phyloP scores from a whole-genome alignment of 1,284 basidiomycete species.

The Schizophyllum commune region DNA sequence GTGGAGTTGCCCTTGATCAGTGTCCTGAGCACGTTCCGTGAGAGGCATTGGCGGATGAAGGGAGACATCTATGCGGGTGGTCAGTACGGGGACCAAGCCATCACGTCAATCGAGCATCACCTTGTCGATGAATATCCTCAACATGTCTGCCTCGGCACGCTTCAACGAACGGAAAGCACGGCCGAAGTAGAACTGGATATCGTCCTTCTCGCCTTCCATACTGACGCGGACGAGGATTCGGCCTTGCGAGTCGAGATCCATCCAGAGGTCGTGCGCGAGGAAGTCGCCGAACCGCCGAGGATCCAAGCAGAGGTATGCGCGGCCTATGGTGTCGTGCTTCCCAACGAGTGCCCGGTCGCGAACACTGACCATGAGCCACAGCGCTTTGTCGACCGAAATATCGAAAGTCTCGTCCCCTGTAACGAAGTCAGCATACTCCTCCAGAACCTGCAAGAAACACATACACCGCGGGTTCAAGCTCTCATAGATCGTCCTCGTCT shows the following conservation, averaged over 20 bases:
- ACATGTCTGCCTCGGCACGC: conserved; percentile 93
- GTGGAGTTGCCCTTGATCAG: conserved; percentile 61
- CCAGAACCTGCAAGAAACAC: conserved; percentile 16
- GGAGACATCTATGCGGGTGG: conserved; percentile 75
- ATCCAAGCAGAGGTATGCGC: conserved; percentile 90
- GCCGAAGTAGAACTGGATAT: conserved; percentile 97
- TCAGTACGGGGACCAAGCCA: neutral
- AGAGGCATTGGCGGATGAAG: conserved; percentile 87
- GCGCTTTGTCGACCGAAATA: conserved; percentile 78
- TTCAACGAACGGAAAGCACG: conserved; percentile 93
- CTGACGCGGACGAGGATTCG: conserved; percentile 84
- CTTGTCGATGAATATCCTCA: conserved; percentile 95
- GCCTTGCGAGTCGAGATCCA: conserved; percentile 86
- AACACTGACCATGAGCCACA: conserved; percentile 96
- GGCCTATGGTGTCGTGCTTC: conserved; percentile 87
- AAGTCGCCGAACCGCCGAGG: conserved; percentile 86
- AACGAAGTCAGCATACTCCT: conserved; percentile 6
- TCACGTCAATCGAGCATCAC: conserved; percentile 1
- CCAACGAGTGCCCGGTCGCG: conserved; percentile 85
- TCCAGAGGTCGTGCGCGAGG: conserved; percentile 86
- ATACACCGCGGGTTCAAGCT: conserved; percentile 81
- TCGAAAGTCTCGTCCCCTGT: conserved; percentile 96
- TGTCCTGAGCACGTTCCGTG: conserved; percentile 68
- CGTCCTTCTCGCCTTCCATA: conserved; percentile 99
- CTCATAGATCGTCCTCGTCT: conserved; percentile 96